Base-by-base conservation (phyloP, 2,329 filamentous ascomycete species). In the Microdochium paspali region DNA sequence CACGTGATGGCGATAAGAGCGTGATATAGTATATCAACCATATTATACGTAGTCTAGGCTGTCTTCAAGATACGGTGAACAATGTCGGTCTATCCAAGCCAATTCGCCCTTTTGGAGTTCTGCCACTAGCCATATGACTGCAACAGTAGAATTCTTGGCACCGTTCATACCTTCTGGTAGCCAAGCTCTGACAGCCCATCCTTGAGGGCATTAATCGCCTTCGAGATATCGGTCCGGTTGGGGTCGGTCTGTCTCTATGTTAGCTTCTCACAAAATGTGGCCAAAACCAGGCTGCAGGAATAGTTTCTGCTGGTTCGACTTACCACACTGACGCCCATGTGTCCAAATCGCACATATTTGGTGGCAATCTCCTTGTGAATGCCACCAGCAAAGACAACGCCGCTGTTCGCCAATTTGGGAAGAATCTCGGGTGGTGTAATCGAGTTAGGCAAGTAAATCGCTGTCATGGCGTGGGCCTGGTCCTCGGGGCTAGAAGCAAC, bases 391-490 rank as follows among this genome's bases (percentile, higher is more conserved):
- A 97, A 97, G 50, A 98, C 80, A 35, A 98, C 87, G 25, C 90
- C 90, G 67, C 86, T 90, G 71, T 87, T 87, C 52, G 88, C 68
- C 53, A 98, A 72, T 62, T 82, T 90, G 12, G 93, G 90, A 46
- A 98, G 76, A 28, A 98, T 74, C 54, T 95, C 87, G 2, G 90
- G 78, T 25, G 86, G 84, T 57, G 84, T 82, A 46, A 97, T 71
- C 35, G 77, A 84, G 51, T 97, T 88, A 2, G 93, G 93, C 47
- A 98, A 77, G 68, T 93, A 96, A 56, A 98, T 93, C 49, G 93
- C 91, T 3, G 93, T 98, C 93, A 98, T 98, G 59, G 87, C 90
- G 66, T 95, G 91, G 39, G 93, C 90, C 71, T 97, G 91, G 67
- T 95, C 86, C 59, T 91, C 89, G 0, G 87, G 85, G 65, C 91